A percentile compares a stretch with the other conserved stretches of the same genome.
phyloP scores from a whole-genome alignment of 345 rosid species.

The Citrus reticulata region DNA sequence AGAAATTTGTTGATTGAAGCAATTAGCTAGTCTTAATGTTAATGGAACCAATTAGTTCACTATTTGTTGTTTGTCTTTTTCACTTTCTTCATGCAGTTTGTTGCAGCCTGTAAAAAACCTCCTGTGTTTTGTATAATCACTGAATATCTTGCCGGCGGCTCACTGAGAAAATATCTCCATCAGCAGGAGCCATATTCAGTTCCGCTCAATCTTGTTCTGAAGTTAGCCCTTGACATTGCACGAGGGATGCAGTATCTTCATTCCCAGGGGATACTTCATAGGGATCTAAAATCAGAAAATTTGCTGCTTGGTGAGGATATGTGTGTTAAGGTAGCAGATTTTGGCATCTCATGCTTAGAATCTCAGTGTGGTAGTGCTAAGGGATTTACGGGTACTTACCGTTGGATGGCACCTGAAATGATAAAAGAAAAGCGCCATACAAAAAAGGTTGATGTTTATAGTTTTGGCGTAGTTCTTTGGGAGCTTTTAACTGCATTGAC shows the following conservation, averaged over 20 bases:
- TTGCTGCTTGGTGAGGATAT: conserved; percentile 63
- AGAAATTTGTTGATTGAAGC: background rate
- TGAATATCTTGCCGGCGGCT: conserved; percentile 69
- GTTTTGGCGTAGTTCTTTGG: conserved; percentile 80
- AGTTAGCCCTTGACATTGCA: conserved; percentile 67
- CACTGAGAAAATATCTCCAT: conserved; percentile 64
- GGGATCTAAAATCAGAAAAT: conserved; percentile 83
- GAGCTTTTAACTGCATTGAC: conserved; percentile 68
- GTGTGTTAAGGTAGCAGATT: conserved; percentile 73
- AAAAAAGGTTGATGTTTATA: conserved; percentile 77
- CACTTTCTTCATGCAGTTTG: conserved; percentile 40
- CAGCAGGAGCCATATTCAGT: conserved; percentile 69
- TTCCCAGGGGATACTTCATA: conserved; percentile 63
- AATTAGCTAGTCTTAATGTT: background rate
- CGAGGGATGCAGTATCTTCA: conserved; percentile 76
- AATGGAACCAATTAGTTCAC: background rate
- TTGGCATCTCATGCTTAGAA: conserved; percentile 73
- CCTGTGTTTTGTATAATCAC: conserved; percentile 69
- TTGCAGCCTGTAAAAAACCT: conserved; percentile 72
- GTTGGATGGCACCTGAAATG: conserved; percentile 95
- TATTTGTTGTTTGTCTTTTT: background rate
- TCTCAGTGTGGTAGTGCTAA: conserved; percentile 60
- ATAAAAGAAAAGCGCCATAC: conserved; percentile 69
- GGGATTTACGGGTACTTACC: conserved; percentile 76
- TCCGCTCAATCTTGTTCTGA: conserved; percentile 55